Evolutionary conservation across 345 rosid genomes (phyloP).

Genomic region (Syzygium jambos): DNA sequence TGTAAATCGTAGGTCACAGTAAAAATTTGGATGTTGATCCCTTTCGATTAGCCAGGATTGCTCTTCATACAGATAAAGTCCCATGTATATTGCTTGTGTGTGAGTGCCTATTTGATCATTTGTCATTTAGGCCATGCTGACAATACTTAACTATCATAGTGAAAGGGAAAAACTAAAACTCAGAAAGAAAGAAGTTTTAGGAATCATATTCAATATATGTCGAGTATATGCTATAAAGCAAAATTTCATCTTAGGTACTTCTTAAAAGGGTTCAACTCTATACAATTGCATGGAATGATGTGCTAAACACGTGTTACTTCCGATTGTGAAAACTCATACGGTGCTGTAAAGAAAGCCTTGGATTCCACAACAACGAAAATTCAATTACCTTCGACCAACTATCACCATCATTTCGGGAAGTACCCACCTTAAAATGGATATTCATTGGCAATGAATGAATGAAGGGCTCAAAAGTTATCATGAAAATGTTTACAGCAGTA

Average conservation of each 20-base stretch:
- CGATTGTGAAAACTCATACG: background rate
- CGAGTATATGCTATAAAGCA: background rate
- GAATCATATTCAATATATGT: background rate
- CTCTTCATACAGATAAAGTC: background rate
- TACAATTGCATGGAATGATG: background rate
- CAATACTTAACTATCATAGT: background rate
- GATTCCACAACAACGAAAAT: background rate
- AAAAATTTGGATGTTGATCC: background rate
- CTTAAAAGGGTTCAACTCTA: background rate
- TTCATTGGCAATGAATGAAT: background rate
- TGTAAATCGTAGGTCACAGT: background rate
- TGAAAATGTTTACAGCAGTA: background rate
- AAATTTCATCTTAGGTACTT: background rate
- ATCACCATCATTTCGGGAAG: background rate
- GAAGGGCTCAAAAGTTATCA: background rate
- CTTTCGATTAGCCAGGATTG: background rate
- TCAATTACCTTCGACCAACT: background rate
- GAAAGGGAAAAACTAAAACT: background rate
- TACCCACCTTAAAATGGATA: background rate
- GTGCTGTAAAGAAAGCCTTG: background rate
- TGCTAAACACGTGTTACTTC: background rate
- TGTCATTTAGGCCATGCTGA: background rate
- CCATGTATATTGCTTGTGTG: background rate
- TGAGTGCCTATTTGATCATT: background rate
- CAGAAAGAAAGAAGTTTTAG: background rate